Evolutionary conservation across 1,284 basidiomycete species (phyloP).

Genomic region (Coniferiporia sulphurascens): DNA sequence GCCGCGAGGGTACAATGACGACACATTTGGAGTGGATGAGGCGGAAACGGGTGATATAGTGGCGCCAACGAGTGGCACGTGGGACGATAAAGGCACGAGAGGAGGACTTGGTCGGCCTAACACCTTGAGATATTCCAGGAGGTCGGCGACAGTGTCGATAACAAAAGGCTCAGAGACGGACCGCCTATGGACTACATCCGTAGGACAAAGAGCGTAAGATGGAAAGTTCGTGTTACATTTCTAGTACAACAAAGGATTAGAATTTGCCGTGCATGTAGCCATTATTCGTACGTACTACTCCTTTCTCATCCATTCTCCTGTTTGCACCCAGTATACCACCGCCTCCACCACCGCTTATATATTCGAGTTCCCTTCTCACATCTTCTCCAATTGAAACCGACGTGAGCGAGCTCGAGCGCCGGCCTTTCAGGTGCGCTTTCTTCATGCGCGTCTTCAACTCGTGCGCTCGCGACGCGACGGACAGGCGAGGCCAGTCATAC

Average conservation of each 20-base stretch:
- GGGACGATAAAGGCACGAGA: neutral
- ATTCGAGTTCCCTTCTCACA: neutral
- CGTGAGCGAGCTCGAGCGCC: neutral
- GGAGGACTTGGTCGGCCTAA: neutral
- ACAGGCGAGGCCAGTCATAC: slow-evolving; percentile 1
- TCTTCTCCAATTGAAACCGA: neutral
- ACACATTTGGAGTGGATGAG: neutral
- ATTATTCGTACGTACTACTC: neutral
- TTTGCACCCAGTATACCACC: neutral
- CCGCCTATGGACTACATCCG: neutral
- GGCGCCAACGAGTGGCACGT: neutral
- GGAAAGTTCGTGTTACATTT: neutral
- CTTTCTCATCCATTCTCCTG: neutral
- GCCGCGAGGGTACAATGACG: neutral
- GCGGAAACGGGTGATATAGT: neutral
- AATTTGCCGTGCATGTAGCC: neutral
- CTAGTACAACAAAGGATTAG: neutral
- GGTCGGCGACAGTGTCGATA: slow-evolving; percentile 8
- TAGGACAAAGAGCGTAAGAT: neutral
- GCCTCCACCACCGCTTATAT: neutral
- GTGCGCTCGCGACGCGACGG: slow-evolving; percentile 1
- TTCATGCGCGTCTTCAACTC: slow-evolving; percentile 3
- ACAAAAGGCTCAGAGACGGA: neutral
- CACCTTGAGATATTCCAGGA: neutral
- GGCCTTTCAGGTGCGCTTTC: neutral